These are phyloP conservation scores for Blepharisma stoltei DNA, from an alignment of 73 alveolate genomes.

Conservation along the genomic window DNA sequence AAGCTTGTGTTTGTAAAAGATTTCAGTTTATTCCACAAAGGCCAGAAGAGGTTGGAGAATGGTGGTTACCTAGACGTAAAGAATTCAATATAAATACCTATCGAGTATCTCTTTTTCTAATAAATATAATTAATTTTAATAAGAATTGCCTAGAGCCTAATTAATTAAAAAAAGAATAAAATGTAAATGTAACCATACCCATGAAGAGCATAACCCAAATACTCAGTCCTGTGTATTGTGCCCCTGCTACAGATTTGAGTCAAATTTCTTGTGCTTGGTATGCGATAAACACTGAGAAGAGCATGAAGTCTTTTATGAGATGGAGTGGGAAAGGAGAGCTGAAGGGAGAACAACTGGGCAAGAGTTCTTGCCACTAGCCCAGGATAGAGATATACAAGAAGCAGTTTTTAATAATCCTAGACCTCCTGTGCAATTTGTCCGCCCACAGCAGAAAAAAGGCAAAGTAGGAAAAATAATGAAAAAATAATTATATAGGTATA, in stretches of 20 bases:
- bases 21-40: slow-evolving; percentile 91
- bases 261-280: slow-evolving; percentile 92
- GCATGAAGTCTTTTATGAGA: slow-evolving; percentile 90
- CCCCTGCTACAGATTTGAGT: slow-evolving; percentile 79
- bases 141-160: too few relatives aligned
- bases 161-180: too few relatives aligned
- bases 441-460: too few relatives aligned
- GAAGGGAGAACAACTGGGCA: slow-evolving; percentile 80
- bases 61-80: slow-evolving; percentile 94
- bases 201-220: slow-evolving; percentile 92
- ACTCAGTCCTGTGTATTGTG: slow-evolving; percentile 87
- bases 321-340: slow-evolving; percentile 89
- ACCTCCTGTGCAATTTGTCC: too few relatives aligned
- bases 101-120: too few relatives aligned
- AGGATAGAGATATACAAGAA: slow-evolving; percentile 85
- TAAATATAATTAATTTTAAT: too few relatives aligned
- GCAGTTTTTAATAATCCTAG: slow-evolving; percentile 44
- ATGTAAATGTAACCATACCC: slow-evolving; percentile 88
- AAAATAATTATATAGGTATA: too few relatives aligned
- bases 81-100: slow-evolving; percentile 87
- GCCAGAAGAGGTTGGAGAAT: slow-evolving; percentile 97
- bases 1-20: slow-evolving; percentile 86
- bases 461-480: too few relatives aligned
- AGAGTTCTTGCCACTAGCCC: slow-evolving; percentile 86
- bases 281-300: slow-evolving; percentile 95